Base-by-base conservation (phyloP, 2,329 filamentous ascomycete species). In the Diaporthe capsici region DNA sequence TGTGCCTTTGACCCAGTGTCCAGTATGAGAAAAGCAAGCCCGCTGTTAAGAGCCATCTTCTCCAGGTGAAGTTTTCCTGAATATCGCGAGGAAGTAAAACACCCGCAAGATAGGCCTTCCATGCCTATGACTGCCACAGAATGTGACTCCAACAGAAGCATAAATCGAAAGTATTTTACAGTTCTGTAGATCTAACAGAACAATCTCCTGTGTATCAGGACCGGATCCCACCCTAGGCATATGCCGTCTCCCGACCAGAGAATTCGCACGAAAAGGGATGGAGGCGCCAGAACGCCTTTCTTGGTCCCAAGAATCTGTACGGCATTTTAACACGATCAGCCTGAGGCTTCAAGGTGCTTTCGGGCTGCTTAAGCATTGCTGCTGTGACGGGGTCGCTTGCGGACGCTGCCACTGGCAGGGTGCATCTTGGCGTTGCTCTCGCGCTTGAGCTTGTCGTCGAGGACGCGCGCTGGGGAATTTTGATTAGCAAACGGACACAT, bases 381-480 rank as follows among this genome's bases (percentile, higher is more conserved):
- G 84, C 88, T 90, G 83, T 90, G 88, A 20, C 90, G 86, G 4
- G 89, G 83, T 42, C 91, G 87, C 83, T 92, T 92, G 81, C 90
- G 88, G 10, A 83, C 87, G 80, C 88, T 90, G 79, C 85, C 83
- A 4, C 83, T 79, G 4, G 82, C 82, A 9, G 89, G 88, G 72
- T 91, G 88, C 84, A 90, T 85, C 83, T 92, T 92, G 70, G 91
- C 89, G 84, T 86, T 89, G 80, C 87, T 87, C 81, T 92, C 91
- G 79, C 90, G 86, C 87, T 90, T 91, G 86, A 92, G 89, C 84
- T 92, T 92, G 82, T 92, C 89, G 85, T 92, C 90, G 82, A 92
- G 84, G 28, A 93, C 90, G 76, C 90, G 90, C 22, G 90, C 90
- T 92, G 22, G 80, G 60, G 37, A 25, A 22, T n/a, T 57, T 68